A percentile compares a stretch with the other conserved stretches of the same genome.
These are phyloP conservation scores for Paraphoma sp. DNA, from an alignment of 2,329 filamentous ascomycete species.

Conservation along the genomic window DNA sequence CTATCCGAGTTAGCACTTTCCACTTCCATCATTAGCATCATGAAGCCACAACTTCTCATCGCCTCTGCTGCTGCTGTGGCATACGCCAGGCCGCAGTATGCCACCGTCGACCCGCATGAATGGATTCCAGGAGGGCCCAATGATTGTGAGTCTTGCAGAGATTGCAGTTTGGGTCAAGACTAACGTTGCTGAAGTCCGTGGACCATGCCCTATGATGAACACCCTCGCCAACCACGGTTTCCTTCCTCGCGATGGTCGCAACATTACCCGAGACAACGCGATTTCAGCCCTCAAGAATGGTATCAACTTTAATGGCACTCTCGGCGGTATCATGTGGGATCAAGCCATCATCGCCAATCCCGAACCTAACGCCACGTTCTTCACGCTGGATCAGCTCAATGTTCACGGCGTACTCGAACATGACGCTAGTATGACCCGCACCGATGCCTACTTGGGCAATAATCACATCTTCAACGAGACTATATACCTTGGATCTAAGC, in stretches of 20 bases:
- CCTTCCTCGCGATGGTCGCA: conserved; percentile 42
- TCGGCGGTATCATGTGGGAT: conserved; percentile 53
- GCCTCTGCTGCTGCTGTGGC: conserved; percentile 1
- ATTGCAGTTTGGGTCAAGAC: background rate
- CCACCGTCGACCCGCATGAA: conserved; percentile 13
- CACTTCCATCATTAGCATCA: background rate
- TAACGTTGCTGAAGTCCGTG: conserved; percentile 20
- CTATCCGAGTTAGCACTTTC: background rate
- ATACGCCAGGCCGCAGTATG: conserved; percentile 12
- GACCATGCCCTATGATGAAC: conserved; percentile 44
- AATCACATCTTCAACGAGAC: conserved; percentile 61
- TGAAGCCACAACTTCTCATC: background rate
- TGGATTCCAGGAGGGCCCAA: conserved; percentile 23
- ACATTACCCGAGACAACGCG: conserved; percentile 44
- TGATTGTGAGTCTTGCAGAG: conserved; percentile 14
- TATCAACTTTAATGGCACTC: conserved; percentile 53
- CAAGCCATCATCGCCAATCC: conserved; percentile 48
- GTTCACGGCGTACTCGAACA: conserved; percentile 59
- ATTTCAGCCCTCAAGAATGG: conserved; percentile 49
- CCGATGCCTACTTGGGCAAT: conserved; percentile 59
- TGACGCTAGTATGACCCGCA: conserved; percentile 57
- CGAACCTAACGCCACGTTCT: conserved; percentile 36
- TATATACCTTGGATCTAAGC: conserved; percentile 55
- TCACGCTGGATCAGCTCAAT: conserved; percentile 51
- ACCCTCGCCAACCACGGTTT: conserved; percentile 46